These are phyloP conservation scores for Pichia sp. DNA, from an alignment of 1,139 yeast species.

Conservation along the genomic window DNA sequence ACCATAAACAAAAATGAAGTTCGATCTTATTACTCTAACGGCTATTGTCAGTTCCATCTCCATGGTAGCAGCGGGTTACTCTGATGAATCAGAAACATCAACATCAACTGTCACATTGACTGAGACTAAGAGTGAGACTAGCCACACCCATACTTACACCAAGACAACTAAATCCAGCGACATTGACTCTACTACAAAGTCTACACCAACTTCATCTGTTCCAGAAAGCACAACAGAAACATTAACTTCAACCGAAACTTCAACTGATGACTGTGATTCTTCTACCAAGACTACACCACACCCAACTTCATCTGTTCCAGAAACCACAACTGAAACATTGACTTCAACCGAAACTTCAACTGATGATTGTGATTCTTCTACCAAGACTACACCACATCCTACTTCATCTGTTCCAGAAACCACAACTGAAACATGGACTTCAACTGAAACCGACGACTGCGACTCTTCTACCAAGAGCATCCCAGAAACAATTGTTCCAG, in stretches of 20 bases:
- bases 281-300: background rate
- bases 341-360: background rate
- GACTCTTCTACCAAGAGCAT: background rate
- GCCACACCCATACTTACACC: too few relatives aligned
- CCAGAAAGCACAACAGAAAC: background rate
- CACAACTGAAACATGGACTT: background rate
- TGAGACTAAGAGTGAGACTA: too few relatives aligned
- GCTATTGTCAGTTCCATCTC: background rate
- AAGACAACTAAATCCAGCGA: background rate
- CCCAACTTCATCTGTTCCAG: background rate
- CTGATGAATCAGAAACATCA: background rate
- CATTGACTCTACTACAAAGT: background rate
- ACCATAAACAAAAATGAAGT: conserved; percentile 1
- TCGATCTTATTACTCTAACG: background rate
- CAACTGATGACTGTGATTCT: conserved; percentile 1
- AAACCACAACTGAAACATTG: too few relatives aligned
- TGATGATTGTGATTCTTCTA: background rate
- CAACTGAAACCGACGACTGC: conserved; percentile 2
- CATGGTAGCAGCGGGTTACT: background rate
- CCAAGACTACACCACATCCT: too few relatives aligned
- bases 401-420: too few relatives aligned
- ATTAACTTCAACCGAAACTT: background rate
- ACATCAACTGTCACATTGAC: background rate
- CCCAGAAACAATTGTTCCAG: background rate
- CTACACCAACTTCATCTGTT: background rate